Evolutionary conservation across 1,284 basidiomycete species (phyloP).

Genomic region (Boletellus sp.): DNA sequence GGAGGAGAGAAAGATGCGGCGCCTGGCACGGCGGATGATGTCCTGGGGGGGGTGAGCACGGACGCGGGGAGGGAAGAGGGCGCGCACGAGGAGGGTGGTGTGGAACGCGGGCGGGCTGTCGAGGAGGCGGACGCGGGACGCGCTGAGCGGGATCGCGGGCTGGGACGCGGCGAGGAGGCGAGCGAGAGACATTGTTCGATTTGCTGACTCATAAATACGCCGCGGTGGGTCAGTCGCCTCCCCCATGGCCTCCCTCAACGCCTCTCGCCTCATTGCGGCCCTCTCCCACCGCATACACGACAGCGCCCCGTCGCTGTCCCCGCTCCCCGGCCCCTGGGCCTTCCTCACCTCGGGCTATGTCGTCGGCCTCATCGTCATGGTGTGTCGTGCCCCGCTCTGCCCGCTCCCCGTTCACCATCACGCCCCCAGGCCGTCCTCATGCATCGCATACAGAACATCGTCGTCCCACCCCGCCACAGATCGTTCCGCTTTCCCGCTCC

Average conservation of each 20-base stretch:
- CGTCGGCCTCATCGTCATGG: slow-evolving; percentile 60
- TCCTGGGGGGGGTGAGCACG: slow-evolving; percentile 40
- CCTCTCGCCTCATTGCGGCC: neutral
- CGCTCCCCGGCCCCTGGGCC: slow-evolving; percentile 57
- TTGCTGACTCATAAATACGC: neutral
- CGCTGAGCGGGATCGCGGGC: slow-evolving; percentile 37
- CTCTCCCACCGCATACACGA: neutral
- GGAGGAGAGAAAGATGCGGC: slow-evolving; percentile 83
- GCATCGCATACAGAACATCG: slow-evolving; percentile 71
- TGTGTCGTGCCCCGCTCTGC: slow-evolving; percentile 30
- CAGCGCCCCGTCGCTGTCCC: neutral
- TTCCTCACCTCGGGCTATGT: slow-evolving; percentile 72
- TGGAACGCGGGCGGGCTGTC: slow-evolving; percentile 39
- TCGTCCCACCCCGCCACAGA: slow-evolving; percentile 59
- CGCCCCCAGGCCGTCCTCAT: slow-evolving; percentile 55
- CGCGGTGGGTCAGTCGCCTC: neutral
- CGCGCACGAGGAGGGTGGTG: slow-evolving; percentile 36
- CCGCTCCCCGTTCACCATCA: slow-evolving; percentile 5
- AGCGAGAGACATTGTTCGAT: slow-evolving; percentile 15
- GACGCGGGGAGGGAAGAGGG: no score
- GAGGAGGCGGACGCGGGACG: slow-evolving; percentile 37
- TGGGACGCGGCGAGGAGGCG: slow-evolving; percentile 34
- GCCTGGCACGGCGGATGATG: slow-evolving; percentile 69
- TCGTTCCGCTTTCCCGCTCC: slow-evolving; percentile 12
- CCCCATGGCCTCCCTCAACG: neutral